Conservation (phyloP, 768 basidiomycete genomes). For the Tulasnella sp. region DNA sequence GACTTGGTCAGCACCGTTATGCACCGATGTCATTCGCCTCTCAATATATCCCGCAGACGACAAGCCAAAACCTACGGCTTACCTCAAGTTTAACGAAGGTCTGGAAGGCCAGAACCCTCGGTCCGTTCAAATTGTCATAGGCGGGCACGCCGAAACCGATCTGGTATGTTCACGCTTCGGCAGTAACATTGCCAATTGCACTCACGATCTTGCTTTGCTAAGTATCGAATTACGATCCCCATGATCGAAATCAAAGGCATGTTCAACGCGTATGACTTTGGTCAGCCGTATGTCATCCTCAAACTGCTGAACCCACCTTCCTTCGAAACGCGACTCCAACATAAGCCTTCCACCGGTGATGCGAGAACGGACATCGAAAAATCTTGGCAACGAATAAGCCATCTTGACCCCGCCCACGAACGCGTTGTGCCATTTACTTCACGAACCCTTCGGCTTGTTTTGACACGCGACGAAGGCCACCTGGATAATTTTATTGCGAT, state of each 20-base stretch:
- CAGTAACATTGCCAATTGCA: slow-evolving; percentile 41
- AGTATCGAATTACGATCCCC: slow-evolving; percentile 1
- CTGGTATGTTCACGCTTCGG: slow-evolving; percentile 25
- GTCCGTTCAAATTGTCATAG: not conserved
- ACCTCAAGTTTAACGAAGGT: slow-evolving; percentile 7
- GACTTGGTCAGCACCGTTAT: slow-evolving; percentile 42
- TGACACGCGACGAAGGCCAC: slow-evolving; percentile 42
- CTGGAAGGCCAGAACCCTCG: slow-evolving; percentile 8
- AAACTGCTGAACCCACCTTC: slow-evolving; percentile 36
- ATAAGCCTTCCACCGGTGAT: slow-evolving; percentile 38
- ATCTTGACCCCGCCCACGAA: slow-evolving; percentile 45
- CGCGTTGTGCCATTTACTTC: slow-evolving; percentile 51
- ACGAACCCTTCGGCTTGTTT: slow-evolving; percentile 36
- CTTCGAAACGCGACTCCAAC: slow-evolving; percentile 47
- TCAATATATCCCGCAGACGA: not conserved
- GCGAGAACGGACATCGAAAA: slow-evolving; percentile 31
- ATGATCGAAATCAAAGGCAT: slow-evolving; percentile 35
- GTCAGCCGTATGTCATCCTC: slow-evolving; percentile 45
- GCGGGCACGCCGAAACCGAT: not conserved
- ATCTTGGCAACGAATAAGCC: slow-evolving; percentile 45
- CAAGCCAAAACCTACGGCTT: not conserved
- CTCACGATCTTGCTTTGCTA: slow-evolving; percentile 25
- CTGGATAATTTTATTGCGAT: slow-evolving; percentile 42
- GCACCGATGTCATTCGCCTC: slow-evolving; percentile 30
- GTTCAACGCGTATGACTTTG: slow-evolving; percentile 45